Evolutionary conservation across 164 flowering plant genomes (phyloP), one percentile per base, ranked within the genome.

Genomic region (Vitis labrusca): DNA sequence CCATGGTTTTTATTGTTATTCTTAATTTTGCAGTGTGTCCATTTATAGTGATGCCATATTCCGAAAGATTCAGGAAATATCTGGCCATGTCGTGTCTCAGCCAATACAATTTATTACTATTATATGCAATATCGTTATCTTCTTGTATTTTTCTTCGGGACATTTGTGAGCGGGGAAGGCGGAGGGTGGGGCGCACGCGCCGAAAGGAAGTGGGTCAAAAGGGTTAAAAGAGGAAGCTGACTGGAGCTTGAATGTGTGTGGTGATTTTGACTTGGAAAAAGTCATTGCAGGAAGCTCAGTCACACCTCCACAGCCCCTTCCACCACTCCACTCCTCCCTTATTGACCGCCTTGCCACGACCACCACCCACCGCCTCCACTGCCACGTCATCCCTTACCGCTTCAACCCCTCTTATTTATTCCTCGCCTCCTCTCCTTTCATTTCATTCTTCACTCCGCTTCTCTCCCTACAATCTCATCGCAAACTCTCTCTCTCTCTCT

Each of bases 331-430:
- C 56, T 11, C 32, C 2, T 8, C 19, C 27, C 23, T 12, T 8
- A 17, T 77, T 77, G 76, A 77, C 80, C 79, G 71, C 73, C 79
- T 77, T 77, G 71, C 73, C 76, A 72, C 51, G 50, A 10, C 57
- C 58, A 17, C 59, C 74, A 8, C 13, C 57, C 29, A 52, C 62
- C 64, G 55, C 56, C 67, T 57, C 65, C 23, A 2, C 58, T n/a
- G 0, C 54, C 47, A 27, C 44, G 52, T 56, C 44, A 37, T 37
- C 44, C 6, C 27, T 2, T 23, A 37, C 7, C 44, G 5, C 44
- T 6, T 37, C 44, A 23, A 1, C 44, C 44, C 44, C 5, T 37
- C 44, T 23, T 37, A 37, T 37, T 37, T 37, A 27, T 58, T 27
- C 56, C 37, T n/a, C 47, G 14, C n/a, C 29, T 61, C 60, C 71